Evolutionary conservation across 352 stramenopile species (phyloP).

Genomic region (Globisporangium heterothallicum): DNA sequence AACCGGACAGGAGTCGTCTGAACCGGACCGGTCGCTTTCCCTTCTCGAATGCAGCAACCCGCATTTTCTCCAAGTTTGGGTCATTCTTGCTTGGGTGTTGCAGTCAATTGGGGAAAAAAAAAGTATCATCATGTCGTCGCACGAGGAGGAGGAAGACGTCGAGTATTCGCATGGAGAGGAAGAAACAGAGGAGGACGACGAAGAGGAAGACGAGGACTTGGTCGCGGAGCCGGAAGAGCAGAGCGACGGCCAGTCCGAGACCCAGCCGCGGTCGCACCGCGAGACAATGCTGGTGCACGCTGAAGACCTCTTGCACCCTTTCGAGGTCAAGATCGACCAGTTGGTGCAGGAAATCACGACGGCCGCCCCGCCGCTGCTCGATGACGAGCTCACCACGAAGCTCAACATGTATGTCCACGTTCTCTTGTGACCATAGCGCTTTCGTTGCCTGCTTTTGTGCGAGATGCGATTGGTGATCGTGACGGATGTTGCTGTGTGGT

Average conservation of each 20-base stretch:
- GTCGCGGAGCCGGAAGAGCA: conserved; percentile 11
- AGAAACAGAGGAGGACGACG: conserved; percentile 3
- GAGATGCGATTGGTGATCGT: conserved; percentile 2
- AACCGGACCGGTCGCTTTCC: background rate
- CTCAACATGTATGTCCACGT: conserved; percentile 64
- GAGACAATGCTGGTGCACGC: conserved; percentile 21
- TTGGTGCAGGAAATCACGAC: conserved; percentile 64
- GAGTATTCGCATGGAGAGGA: background rate
- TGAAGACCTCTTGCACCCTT: conserved; percentile 45
- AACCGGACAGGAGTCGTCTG: background rate
- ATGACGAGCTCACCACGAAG: conserved; percentile 60
- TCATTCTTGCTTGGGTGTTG: background rate
- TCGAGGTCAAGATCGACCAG: conserved; percentile 55
- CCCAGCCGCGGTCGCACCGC: conserved; percentile 18
- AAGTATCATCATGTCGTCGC: conserved; percentile 1
- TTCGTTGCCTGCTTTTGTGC: conserved; percentile 6
- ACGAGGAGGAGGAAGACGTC: background rate
- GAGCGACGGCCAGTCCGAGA: background rate
- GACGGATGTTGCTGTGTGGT: conserved; percentile 1
- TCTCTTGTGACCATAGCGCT: background rate
- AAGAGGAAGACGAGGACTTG: conserved; percentile 9
- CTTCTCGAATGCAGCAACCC: too few relatives aligned
- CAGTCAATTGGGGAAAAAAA: background rate
- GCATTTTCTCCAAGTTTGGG: conserved; percentile 2
- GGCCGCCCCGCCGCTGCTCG: conserved; percentile 31